These are phyloP conservation scores for Hypholoma fasciculare DNA, from an alignment of 768 basidiomycete species.

Conservation along the genomic window DNA sequence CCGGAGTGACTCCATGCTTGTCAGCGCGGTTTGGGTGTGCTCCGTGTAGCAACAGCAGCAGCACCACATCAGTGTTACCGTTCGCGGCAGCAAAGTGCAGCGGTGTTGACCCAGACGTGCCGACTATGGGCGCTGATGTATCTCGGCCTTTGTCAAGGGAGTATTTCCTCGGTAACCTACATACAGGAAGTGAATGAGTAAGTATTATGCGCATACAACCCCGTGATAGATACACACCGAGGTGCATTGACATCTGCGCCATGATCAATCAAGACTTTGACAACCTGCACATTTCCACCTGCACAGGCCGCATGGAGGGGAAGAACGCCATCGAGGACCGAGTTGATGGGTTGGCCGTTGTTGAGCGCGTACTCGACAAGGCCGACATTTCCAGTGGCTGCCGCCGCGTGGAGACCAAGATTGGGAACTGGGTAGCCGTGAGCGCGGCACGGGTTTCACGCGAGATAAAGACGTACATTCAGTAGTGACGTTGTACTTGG, in stretches of 20 bases:
- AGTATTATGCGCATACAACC: constrained; percentile 10
- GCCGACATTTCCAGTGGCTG: constrained; percentile 85
- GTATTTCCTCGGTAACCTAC: constrained; percentile 72
- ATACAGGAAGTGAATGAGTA: neutral
- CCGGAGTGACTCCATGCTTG: constrained; percentile 90
- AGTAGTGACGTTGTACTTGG: constrained; percentile 58
- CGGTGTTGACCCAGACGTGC: constrained; percentile 88
- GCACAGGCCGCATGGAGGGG: constrained; percentile 95
- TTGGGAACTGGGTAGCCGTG: constrained; percentile 55
- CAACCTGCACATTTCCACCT: constrained; percentile 86
- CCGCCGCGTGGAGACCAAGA: constrained; percentile 76
- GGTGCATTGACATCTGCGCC: constrained; percentile 99
- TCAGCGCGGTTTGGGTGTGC: constrained; percentile 81
- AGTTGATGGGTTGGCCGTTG: constrained; percentile 95
- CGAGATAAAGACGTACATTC: constrained; percentile 38
- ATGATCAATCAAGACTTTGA: constrained; percentile 83
- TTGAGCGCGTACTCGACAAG: constrained; percentile 91
- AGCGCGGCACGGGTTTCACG: neutral
- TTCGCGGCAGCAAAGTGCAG: constrained; percentile 97
- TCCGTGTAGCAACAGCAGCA: constrained; percentile 80
- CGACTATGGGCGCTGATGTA: constrained; percentile 68
- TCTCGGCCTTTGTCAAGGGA: constrained; percentile 69
- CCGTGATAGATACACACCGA: constrained; percentile 49
- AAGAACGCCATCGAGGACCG: constrained; percentile 94
- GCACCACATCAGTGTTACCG: constrained; percentile 79